These are phyloP conservation scores for Xerophyta viscosa DNA, from an alignment of 106 monocot genomes.

Conservation along the genomic window DNA sequence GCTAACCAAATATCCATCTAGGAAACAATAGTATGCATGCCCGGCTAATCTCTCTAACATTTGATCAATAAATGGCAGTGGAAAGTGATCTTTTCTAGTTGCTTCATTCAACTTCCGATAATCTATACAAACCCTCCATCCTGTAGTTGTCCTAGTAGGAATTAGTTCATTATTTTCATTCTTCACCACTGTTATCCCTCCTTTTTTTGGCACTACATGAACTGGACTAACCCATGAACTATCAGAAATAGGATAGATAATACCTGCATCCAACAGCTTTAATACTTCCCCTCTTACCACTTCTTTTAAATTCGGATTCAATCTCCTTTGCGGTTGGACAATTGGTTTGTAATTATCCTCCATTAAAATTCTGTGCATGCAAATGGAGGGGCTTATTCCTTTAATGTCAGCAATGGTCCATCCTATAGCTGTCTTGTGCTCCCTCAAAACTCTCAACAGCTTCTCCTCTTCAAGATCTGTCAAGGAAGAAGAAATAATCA, in stretches of 20 bases:
- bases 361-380: background rate
- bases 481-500: background rate
- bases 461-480: background rate
- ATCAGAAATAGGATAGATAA: background rate
- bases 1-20: background rate
- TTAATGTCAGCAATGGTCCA: constrained; percentile 2
- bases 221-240: background rate
- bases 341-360: background rate
- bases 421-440: background rate
- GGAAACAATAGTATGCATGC: background rate
- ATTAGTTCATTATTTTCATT: constrained; percentile 2
- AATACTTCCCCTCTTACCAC: too few relatives aligned
- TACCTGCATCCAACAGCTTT: too few relatives aligned
- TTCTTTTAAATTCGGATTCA: too few relatives aligned
- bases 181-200: background rate
- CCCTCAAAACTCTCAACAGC: background rate
- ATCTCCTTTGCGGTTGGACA: too few relatives aligned
- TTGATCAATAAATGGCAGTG: too few relatives aligned
- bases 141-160: background rate
- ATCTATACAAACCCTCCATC: background rate
- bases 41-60: too few relatives aligned
- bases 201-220: background rate
- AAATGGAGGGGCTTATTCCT: background rate
- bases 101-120: constrained; percentile 3
- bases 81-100: too few relatives aligned